Base-by-base conservation (phyloP, 257 asterid species). In the Haberlea rhodopensis region DNA sequence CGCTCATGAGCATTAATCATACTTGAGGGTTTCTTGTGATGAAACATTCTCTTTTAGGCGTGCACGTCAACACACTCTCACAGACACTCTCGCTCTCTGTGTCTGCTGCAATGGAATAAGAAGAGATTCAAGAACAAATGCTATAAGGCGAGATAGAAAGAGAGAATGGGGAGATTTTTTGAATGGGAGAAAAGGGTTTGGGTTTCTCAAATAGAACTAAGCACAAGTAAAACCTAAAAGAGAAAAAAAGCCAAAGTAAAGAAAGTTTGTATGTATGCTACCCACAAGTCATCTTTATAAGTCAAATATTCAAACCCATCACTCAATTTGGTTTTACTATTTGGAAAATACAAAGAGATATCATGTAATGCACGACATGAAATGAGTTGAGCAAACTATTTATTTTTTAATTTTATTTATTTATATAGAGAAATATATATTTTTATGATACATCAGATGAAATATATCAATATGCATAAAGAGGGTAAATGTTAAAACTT, bases 51-150 rank as follows among this genome's bases (percentile, higher is more conserved):
- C 68, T 63, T 15, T 63, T 10, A 37, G 48, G 48, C 48, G 0
- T 5, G 48, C 18, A 11, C 43, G 43, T n/a, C n/a, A n/a, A n/a
- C n/a, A n/a, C 43, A 32, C 43, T 8, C 15, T 32, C 43, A 37
- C n/a, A 3, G 5, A 13, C n/a, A 13, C 24, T 63, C 68, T 63
- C 49, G 27, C 49, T 49, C 22, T n/a, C n/a, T n/a, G n/a, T 22
- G 25, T 43, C 23, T 22, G 29, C 53, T 21, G 54, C 34, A 16
- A 62, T 24, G 56, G 67, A 62, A 43, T 62, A 62, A 29, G 15
- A 6, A 40, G 67, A 62, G 67, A 45, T 62, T 25, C 45, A 62
- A 46, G 68, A 62, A 62, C 54, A 62, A 62, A 62, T 62, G 45
- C 52, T 24, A 18, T 48, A 62, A 62, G 57, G 19, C n/a, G 45